Evolutionary conservation across 2,329 filamentous ascomycete species (phyloP), one percentile per base, ranked within the genome.

Genomic region (Neopestalotiopsis rosae): DNA sequence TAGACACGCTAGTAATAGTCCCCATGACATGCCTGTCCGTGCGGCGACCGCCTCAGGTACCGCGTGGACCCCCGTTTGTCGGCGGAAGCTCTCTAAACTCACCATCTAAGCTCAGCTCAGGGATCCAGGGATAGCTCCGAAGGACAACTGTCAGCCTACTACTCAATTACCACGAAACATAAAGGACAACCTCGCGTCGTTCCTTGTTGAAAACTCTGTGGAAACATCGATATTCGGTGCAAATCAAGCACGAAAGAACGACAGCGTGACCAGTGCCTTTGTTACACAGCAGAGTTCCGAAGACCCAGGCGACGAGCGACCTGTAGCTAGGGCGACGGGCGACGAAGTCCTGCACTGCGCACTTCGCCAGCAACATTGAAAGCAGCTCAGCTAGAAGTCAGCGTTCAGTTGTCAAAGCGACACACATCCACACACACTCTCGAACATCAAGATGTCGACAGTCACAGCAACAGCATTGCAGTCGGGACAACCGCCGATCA

Each of bases 391-490:
- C 45, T 3, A 10, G 45, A 52, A 24, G 17, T 20, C 6, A 24
- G 17, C 20, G 45, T 3, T 2, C 14, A n/a, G 4, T 52, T 24
- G 1, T 28, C 1, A 24, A 17, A 14, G 13, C 7, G 14, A 30
- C 4, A 34, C 24, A 59, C 30, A n/a, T 2, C 30, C 24, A 30
- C 9, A 34, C 2, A 20, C 13, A 3, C 17, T 7, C 17, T 20
- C 10, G 5, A 32, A 24, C 72, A 80, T 68, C 62, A 38, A 10
- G 34, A 97, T 97, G 94, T 95, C 94, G 68, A 96, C 94, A 24
- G 92, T 96, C 77, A 93, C 94, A n/a, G 83, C 88, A 52, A 88
- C 88, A 56, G 89, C 91, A 72, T 88, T 94, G 64, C 92, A 95
- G 81, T 95, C 93, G 81, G 92, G 90, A 67, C 88, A 91, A 72